Evolutionary conservation across 176 grass and related monocot genomes (phyloP), one percentile per base, ranked within the genome.

Genomic region (Dactylis glomerata): DNA sequence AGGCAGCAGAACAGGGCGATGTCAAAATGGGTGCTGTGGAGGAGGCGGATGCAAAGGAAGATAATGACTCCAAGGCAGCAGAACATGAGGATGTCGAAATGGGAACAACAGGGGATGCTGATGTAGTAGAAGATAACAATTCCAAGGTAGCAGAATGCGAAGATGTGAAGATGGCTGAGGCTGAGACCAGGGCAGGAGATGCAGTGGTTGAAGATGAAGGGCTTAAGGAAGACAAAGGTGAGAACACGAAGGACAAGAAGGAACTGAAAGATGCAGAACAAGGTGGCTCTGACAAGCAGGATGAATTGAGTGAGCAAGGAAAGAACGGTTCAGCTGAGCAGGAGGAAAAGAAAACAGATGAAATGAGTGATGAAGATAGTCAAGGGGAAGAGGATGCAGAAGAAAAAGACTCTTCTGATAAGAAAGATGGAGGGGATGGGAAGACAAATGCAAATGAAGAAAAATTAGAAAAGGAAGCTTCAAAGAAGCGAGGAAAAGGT

Each of bases 391-490:
- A 87, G 22, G 69, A 84, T 84, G 71, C 45, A 52, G 77, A 69
- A 47, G 75, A 85, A 56, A 83, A 84, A 58, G 81, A 7, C 16
- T 78, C 88, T 85, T 49, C 32, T 65, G 76, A 87, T 77, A 74
- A 78, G 31, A 80, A 54, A 52, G 54, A 73, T 30, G 26, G 44
- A 62, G 31, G 24, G 42, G 41, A 67, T 37, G 47, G 20, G 24
- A 54, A 89, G 30, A 24, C 36, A 41, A 71, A 67, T 27, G 47
- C 6, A 16, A 77, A 31, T 54, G 36, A 76, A 45, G 77, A 82
- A 42, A 64, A 68, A 26, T n/a, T 67, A 7, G 77, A 51, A 61
- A 73, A 81, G 27, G 28, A 68, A 42, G 46, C 47, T 34, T 67
- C 51, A 55, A 59, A 68, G 36, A 64, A 77, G 61, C 49, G 82